These are phyloP conservation scores for Theobroma cacao DNA, from an alignment of 345 rosid species.

Conservation along the genomic window DNA sequence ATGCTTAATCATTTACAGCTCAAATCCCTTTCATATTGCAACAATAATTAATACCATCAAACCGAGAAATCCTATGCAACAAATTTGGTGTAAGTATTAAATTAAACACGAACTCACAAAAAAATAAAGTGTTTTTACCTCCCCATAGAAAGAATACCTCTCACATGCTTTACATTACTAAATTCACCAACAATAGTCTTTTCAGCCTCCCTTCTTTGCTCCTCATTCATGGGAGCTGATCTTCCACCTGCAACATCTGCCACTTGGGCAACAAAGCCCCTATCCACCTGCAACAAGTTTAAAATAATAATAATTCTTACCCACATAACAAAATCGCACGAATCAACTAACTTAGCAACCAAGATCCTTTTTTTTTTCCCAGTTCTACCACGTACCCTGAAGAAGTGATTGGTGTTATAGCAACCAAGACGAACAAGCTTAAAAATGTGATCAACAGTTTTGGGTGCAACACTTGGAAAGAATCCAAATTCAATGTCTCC, in stretches of 20 bases:
- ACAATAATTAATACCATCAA: not conserved
- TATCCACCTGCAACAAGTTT: slow-evolving; percentile 63
- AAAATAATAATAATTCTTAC: not conserved
- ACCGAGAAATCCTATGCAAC: not conserved
- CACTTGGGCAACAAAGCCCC: slow-evolving; percentile 96
- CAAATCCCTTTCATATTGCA: not conserved
- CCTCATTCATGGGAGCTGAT: slow-evolving; percentile 86
- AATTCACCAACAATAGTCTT: slow-evolving; percentile 85
- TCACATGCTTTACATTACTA: slow-evolving; percentile 84
- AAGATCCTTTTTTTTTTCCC: not conserved
- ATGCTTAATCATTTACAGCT: not conserved
- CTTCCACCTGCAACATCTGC: slow-evolving; percentile 83
- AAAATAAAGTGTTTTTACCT: not conserved
- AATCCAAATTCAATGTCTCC: slow-evolving; percentile 95
- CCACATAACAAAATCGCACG: not conserved
- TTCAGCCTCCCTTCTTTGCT: slow-evolving; percentile 66
- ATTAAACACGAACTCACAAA: not conserved
- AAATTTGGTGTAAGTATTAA: not conserved
- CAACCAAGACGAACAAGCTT: slow-evolving; percentile 83
- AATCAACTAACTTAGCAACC: not conserved
- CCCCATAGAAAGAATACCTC: slow-evolving; percentile 40
- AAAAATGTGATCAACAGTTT: slow-evolving; percentile 87
- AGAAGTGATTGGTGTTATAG: slow-evolving; percentile 88
- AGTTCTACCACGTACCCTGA: slow-evolving; percentile 56
- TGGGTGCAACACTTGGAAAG: slow-evolving; percentile 82